Base-by-base conservation (phyloP, 192 early-diverging fungal genomes). In the Pecoramyces ruminantium region DNA sequence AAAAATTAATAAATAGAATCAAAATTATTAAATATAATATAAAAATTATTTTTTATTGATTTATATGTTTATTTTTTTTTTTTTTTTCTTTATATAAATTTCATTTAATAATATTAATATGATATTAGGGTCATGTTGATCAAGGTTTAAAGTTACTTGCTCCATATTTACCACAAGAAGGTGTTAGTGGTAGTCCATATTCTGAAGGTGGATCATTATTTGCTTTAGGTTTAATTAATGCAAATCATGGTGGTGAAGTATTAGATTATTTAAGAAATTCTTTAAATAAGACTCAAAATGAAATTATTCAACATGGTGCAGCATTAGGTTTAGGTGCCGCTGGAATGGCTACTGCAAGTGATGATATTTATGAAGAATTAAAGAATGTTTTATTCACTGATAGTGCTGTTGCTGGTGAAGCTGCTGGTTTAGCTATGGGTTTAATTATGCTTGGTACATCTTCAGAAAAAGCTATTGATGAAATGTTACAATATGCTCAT, bases 121-220 rank as follows among this genome's bases (percentile, higher is more conserved):
- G n/a, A n/a, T n/a, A n/a, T n/a, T n/a, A 92, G 87, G 97, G 97
- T n/a, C 97, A 99, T 81, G 86, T 97, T 77, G 89, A 91, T 28
- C 93, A 95, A 78, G 93, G 93, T 1, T 91, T 94, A 84, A 87
- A 87, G 17, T 85, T 99, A 40, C 86, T 99, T 78, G 90, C 90
- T 39, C 98, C 96, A 77, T 99, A 99, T 83, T 91, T 99, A 34
- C 98, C 98, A 13, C 91, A 93, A 85, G 95, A 97, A 78, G 94
- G 93, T 28, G 94, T 94, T 17, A 93, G 90, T 34, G 92, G 89
- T 14, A 94, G 93, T 82, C 90, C 94, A 16, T 99, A 96, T 86
- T 94, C 93, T 1, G 98, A 99, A 85, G 98, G 96, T 79, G 98
- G 98, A 18, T 95, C 96, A 21, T 90, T 99, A 77, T 99, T 97